Percentiles rank a stretch among this genome's conserved stretches.
Evolutionary conservation across 352 stramenopile genomes (phyloP).

Genomic region (Globisporangium iwayamae): DNA sequence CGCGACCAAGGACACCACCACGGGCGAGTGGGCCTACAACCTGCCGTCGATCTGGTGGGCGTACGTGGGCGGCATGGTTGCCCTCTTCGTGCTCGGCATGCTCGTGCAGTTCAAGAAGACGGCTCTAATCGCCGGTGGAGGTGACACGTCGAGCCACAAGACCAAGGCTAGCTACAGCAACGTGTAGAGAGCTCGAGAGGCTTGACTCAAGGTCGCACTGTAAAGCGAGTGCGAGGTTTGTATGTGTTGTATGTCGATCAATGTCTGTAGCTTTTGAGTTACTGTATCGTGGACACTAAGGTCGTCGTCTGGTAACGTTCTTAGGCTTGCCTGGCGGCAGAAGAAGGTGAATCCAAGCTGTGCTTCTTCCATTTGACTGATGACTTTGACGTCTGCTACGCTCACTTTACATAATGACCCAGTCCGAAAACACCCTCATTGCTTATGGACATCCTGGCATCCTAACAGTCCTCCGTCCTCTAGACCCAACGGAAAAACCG

Average conservation of each 20-base stretch:
- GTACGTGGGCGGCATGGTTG: conserved; percentile 46
- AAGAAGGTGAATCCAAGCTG: too few relatives aligned
- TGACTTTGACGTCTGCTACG: too few relatives aligned
- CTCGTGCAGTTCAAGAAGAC: conserved; percentile 62
- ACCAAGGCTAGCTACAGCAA: conserved; percentile 3
- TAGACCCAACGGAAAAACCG: too few relatives aligned
- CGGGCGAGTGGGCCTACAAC: conserved; percentile 41
- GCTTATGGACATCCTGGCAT: too few relatives aligned
- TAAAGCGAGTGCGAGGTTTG: background rate
- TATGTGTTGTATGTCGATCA: background rate
- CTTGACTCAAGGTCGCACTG: background rate
- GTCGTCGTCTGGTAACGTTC: too few relatives aligned
- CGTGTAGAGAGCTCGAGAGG: background rate
- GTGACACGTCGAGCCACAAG: background rate
- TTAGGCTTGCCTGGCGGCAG: too few relatives aligned
- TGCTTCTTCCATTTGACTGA: too few relatives aligned
- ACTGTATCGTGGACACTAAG: too few relatives aligned
- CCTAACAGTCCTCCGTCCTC: too few relatives aligned
- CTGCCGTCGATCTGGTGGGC: conserved; percentile 55
- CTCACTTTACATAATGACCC: too few relatives aligned
- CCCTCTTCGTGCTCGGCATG: conserved; percentile 36
- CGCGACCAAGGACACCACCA: conserved; percentile 24
- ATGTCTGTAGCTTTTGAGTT: too few relatives aligned
- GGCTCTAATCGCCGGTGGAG: background rate
- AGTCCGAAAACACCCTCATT: too few relatives aligned